Conservation (phyloP, 1,284 basidiomycete species). For the Leccinum variabile region DNA sequence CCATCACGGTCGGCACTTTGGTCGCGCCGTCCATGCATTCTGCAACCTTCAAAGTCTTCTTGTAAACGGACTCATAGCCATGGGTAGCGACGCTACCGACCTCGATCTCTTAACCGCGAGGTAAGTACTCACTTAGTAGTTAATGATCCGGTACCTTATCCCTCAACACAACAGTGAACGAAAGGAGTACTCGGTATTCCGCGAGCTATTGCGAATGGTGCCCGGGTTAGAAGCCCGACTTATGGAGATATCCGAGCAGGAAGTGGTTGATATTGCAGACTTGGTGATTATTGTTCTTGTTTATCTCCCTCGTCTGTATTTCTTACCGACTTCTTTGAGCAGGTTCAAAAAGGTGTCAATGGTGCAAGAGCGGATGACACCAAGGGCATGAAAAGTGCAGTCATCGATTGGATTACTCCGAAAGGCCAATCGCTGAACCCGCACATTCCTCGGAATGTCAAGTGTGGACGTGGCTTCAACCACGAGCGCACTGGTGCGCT, state of each 20-base stretch:
- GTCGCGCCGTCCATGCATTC: slow-evolving; percentile 6
- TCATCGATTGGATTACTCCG: slow-evolving; percentile 1
- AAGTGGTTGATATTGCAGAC: not conserved
- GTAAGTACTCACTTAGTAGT: not conserved
- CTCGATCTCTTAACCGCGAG: not conserved
- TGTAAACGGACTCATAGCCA: not conserved
- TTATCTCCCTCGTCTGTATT: no score
- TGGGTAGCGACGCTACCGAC: not conserved
- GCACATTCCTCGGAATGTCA: slow-evolving; percentile 11
- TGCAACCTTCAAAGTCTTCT: not conserved
- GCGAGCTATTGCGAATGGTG: not conserved
- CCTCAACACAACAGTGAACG: not conserved
- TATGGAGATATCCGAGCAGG: not conserved
- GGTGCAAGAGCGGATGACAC: slow-evolving; percentile 7
- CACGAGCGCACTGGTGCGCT: no score
- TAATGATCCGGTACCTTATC: not conserved
- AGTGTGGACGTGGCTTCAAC: not conserved
- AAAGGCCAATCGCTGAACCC: slow-evolving; percentile 1
- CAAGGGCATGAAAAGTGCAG: not conserved
- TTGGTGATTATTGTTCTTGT: not conserved
- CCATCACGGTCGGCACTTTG: slow-evolving; percentile 14
- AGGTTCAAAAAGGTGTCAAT: slow-evolving; percentile 5
- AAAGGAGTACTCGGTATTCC: not conserved
- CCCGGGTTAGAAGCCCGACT: not conserved
- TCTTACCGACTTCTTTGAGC: not conserved